Evolutionary conservation across 2,329 filamentous ascomycete genomes (phyloP), one percentile per base, ranked within the genome.

Genomic region (Lachnum nothofagi): DNA sequence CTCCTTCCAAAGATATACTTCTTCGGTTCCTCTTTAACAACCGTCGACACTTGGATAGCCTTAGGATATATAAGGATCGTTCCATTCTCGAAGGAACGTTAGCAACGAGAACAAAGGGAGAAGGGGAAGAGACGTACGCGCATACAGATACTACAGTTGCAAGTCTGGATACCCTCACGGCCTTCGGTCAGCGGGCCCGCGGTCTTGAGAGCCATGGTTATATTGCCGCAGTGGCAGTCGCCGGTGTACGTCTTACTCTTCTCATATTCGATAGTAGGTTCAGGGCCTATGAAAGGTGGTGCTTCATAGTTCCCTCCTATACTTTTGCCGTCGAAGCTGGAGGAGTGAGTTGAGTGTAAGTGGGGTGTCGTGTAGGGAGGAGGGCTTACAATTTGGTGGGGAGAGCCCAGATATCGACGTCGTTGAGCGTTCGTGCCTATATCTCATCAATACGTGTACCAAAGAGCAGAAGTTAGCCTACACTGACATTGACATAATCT

Each of bases 401-500:
- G 6, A 60, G 31, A 25, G 50, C 40, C 38, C 41, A 51, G 33
- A 58, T 45, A 41, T 60, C 56, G 2, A 59, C 5, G 31, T 55
- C 57, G 20, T 50, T 35, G 3, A 62, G 37, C 14, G 46, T 48
- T 22, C 54, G 46, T 5, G 39, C 54, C 59, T 62, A 19, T 10
- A 5, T 9, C 35, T 5, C 10, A 5, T 19, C 34, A 17, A 24
- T 17, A 33, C n/a, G 14, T 23, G n/a, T 27, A 6, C 8, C 14
- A 10, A 35, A 33, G 7, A 22, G 17, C 38, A 20, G 42, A 5
- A n/a, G 29, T 27, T 3, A 35, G 45, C 68, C 52, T 54, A 74
- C 74, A 59, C 78, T 78, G 25, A 78, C 34, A 9, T 53, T 68
- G 10, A 65, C 62, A 6, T 63, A 27, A 27, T 6, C 25, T 6